Evolutionary conservation across 352 stramenopile species (phyloP), one percentile per base, ranked within the genome.

Genomic region (Saprolegnia diclina): DNA sequence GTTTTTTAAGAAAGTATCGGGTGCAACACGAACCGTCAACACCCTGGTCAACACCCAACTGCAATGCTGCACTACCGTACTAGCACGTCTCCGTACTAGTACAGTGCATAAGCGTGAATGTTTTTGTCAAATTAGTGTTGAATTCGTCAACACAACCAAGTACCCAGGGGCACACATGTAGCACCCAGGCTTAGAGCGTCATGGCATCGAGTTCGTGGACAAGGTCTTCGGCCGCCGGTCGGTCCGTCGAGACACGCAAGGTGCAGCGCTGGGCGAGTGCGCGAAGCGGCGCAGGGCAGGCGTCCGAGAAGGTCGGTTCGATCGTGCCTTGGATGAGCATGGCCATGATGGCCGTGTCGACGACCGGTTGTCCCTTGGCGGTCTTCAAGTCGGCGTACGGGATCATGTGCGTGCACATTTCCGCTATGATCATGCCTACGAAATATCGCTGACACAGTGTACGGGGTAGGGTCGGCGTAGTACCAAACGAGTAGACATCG

Each of bases 401-500:
- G 35, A 56, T 32, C 11, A n/a, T 21, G 21, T 64, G 56, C 16
- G 56, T 52, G 24, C 92, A 84, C 32, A 94, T 72, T 72, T 94
- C 86, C 52, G 78, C 89, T 22, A 94, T 76, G 71, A 94, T 84
- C 59, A 94, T 82, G 68, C 87, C 87, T 64, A 64, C 53, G 5
- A 5, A 54, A 54, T 29, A 54, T 54, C n/a, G 24, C 21, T 52
- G 21, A 52, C 18, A 52, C 18, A 52, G 18, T 52, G 45, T 21
- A 52, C 18, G 29, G 29, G 29, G 29, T 35, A 35, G 29, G 29
- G 29, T 35, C 29, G n/a, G n/a, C n/a, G n/a, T 29, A 54, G 5
- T 54, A 22, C 84, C 84, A 44, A 92, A 92, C 46, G 85, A 92
- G 71, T 87, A 94, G 46, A 94, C 90, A 56, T 93, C 85, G 29